Percentiles rank a stretch among this genome's conserved stretches.
Evolutionary conservation across 108 stramenopile species (phyloP).

Genomic region (Nitzschia putrida): DNA sequence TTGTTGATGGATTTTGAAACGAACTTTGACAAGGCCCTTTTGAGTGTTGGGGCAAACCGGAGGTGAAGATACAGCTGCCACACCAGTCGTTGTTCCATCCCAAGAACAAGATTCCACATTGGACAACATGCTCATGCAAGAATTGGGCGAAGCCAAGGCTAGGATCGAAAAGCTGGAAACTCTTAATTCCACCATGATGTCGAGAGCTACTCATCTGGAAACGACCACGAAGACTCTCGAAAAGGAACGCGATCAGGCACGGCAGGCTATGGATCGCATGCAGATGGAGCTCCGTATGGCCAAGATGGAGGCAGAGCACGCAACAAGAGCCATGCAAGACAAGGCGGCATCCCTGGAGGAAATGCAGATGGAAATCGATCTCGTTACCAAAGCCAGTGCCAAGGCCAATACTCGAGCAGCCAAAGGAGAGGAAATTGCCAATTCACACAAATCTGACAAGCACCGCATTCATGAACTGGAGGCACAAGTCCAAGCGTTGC

Average conservation of each 20-base stretch:
- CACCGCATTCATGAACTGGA: slow-evolving; percentile 74
- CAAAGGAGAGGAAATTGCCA: slow-evolving; percentile 68
- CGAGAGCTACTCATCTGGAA: slow-evolving; percentile 64
- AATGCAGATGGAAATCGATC: slow-evolving; percentile 88
- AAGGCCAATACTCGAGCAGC: slow-evolving; percentile 75
- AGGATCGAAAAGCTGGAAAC: slow-evolving; percentile 75
- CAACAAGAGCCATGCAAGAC: slow-evolving; percentile 62
- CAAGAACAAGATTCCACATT: slow-evolving; percentile 30
- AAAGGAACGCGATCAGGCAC: slow-evolving; percentile 51
- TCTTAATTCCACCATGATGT: slow-evolving; percentile 60
- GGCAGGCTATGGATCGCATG: slow-evolving; percentile 48
- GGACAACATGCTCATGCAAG: slow-evolving; percentile 59
- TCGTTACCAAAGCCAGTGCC: slow-evolving; percentile 67
- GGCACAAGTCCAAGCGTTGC: slow-evolving; percentile 76
- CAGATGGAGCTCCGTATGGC: slow-evolving; percentile 83
- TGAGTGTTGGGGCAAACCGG: slow-evolving; percentile 68
- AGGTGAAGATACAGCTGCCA: slow-evolving; percentile 58
- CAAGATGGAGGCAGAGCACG: slow-evolving; percentile 83
- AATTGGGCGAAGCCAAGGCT: slow-evolving; percentile 68
- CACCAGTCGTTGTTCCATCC: slow-evolving; percentile 7
- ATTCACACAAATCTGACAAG: slow-evolving; percentile 63
- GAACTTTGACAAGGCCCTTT: slow-evolving; percentile 80
- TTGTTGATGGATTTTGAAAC: slow-evolving; percentile 88
- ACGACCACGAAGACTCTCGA: slow-evolving; percentile 30
- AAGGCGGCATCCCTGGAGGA: slow-evolving; percentile 68